A percentile compares a stretch with the other conserved stretches of the same genome.
Conservation (phyloP, 352 stramenopile genomes). For the Phytophthora sojae region DNA sequence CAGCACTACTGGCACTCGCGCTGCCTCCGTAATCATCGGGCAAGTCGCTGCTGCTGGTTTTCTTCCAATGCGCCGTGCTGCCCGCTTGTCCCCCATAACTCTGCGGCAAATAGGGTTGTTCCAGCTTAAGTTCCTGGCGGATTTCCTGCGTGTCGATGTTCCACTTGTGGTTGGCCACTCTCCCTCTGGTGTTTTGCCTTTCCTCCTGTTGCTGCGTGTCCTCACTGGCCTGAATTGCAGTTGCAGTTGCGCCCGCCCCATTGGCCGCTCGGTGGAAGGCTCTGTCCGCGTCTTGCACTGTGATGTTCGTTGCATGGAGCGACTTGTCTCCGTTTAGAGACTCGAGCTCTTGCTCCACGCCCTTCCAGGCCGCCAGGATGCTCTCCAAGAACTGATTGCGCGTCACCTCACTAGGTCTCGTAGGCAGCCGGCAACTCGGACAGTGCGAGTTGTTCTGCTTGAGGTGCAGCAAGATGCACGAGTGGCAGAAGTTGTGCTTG, state of each 20-base stretch:
- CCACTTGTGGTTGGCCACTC: slow-evolving; percentile 74
- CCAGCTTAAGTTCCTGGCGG: slow-evolving; percentile 52
- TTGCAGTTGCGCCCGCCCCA: slow-evolving; percentile 1
- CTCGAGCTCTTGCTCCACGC: slow-evolving; percentile 70
- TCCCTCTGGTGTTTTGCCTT: slow-evolving; percentile 36
- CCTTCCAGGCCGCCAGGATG: slow-evolving; percentile 80
- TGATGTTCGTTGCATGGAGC: slow-evolving; percentile 40
- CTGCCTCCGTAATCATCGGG: slow-evolving; percentile 45
- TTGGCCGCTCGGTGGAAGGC: slow-evolving; percentile 37
- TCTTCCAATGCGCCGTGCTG: slow-evolving; percentile 30
- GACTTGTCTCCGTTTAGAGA: slow-evolving; percentile 44
- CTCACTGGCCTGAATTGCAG: not conserved
- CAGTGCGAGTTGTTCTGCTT: slow-evolving; percentile 66
- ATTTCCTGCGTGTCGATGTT: slow-evolving; percentile 74
- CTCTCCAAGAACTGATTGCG: slow-evolving; percentile 89
- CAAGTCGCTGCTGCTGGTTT: slow-evolving; percentile 52
- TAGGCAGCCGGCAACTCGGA: slow-evolving; percentile 77
- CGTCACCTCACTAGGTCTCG: slow-evolving; percentile 78
- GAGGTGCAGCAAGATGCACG: slow-evolving; percentile 77
- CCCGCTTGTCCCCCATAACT: slow-evolving; percentile 24
- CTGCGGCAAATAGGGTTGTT: slow-evolving; percentile 42
- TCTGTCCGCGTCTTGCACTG: slow-evolving; percentile 43
- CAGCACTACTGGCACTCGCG: slow-evolving; percentile 1
- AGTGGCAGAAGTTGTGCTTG: slow-evolving; percentile 90
- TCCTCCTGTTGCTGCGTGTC: slow-evolving; percentile 17